Conservation (phyloP, 192 early-diverging fungal species). For the Blastocladiella britannica region DNA sequence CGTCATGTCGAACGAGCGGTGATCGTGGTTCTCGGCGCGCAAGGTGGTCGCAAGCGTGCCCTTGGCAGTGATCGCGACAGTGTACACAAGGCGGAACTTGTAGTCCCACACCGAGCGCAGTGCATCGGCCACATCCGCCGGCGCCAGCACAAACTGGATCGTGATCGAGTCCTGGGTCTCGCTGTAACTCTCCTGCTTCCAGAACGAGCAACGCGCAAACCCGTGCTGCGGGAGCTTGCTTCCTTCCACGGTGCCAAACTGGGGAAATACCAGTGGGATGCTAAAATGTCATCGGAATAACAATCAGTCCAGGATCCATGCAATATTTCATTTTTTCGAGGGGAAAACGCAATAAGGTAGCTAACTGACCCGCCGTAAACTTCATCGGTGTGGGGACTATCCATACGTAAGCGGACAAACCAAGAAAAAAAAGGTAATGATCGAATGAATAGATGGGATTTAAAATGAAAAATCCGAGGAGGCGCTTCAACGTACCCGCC, state of each 20-base stretch:
- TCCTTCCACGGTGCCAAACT: slow-evolving; percentile 39
- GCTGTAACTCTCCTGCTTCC: slow-evolving; percentile 21
- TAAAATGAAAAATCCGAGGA: too few species aligned
- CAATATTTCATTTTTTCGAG: not conserved
- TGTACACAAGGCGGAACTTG: slow-evolving; percentile 56
- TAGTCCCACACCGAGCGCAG: slow-evolving; percentile 39
- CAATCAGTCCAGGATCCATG: not conserved
- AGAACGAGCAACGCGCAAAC: slow-evolving; percentile 33
- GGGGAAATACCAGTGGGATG: slow-evolving; percentile 59
- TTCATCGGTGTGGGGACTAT: too few species aligned
- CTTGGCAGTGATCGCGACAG: slow-evolving; percentile 48
- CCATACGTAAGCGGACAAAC: too few species aligned
- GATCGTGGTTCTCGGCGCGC: slow-evolving; percentile 52
- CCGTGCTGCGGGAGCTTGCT: slow-evolving; percentile 52
- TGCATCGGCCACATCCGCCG: slow-evolving; percentile 27
- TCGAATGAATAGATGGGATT: too few species aligned
- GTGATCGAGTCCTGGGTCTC: slow-evolving; percentile 21
- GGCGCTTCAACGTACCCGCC: not conserved
- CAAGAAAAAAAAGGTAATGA: too few species aligned
- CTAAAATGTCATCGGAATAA: not conserved
- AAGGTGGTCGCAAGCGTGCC: slow-evolving; percentile 48
- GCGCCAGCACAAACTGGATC: slow-evolving; percentile 31
- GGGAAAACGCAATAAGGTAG: not conserved
- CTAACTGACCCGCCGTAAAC: too few species aligned
- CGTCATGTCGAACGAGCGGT: slow-evolving; percentile 53